A percentile compares a stretch with the other conserved stretches of the same genome.
Evolutionary conservation across 257 asterid genomes (phyloP).

Genomic region (Mitragyna speciosa): DNA sequence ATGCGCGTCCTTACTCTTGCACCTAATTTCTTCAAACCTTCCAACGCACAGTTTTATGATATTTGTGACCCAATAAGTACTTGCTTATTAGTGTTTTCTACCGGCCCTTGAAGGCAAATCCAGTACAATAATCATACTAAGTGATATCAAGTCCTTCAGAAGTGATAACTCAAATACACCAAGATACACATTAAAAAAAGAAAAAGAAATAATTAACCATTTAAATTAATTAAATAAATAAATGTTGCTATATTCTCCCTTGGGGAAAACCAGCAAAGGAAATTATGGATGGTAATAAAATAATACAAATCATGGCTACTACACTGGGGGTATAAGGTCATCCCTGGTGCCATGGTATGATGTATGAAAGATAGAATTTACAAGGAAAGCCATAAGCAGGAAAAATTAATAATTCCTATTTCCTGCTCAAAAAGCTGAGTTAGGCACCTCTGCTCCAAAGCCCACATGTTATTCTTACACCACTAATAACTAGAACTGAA

Average conservation of each 20-base stretch:
- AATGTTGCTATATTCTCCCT: conserved; percentile 26
- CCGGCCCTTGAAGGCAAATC: background rate
- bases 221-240: background rate
- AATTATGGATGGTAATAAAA: background rate
- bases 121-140: too few relatives aligned
- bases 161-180: background rate
- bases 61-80: too few relatives aligned
- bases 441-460: conserved; percentile 61
- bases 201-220: background rate
- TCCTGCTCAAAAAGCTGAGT: conserved; percentile 21
- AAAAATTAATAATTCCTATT: conserved; percentile 16
- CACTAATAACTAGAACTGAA: conserved; percentile 12
- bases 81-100: too few relatives aligned
- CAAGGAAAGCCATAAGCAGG: conserved; percentile 24
- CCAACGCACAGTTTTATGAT: too few relatives aligned
- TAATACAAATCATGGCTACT: conserved; percentile 2
- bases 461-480: conserved; percentile 26
- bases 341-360: conserved; percentile 45
- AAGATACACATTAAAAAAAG: background rate
- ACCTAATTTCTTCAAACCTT: too few relatives aligned
- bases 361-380: conserved; percentile 12
- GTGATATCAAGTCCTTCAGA: background rate
- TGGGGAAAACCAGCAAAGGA: conserved; percentile 18
- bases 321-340: conserved; percentile 39
- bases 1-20: too few relatives aligned